Conservation (phyloP, 139 green algal species). For the Chlorella sp. region DNA sequence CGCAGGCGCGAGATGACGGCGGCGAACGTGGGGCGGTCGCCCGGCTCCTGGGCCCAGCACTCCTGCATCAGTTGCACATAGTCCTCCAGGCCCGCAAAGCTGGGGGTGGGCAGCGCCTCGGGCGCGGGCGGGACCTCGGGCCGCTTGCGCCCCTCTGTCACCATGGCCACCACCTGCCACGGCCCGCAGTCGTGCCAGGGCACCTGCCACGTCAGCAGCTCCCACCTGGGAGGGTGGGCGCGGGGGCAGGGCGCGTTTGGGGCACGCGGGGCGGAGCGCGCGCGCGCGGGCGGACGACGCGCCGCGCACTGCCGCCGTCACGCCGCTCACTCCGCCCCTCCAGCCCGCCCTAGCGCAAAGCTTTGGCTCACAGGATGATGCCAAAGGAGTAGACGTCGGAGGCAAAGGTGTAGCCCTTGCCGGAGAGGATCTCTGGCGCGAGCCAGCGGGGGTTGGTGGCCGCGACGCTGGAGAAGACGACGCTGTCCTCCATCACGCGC, state of each 20-base stretch:
- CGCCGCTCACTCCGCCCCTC: too few relatives aligned
- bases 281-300: too few relatives aligned
- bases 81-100: constrained; percentile 9
- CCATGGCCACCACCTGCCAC: constrained; percentile 49
- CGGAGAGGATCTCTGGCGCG: constrained; percentile 55
- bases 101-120: constrained; percentile 9
- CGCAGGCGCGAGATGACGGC: constrained; percentile 47
- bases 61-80: constrained; percentile 25
- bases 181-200: constrained; percentile 59
- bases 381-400: constrained; percentile 62
- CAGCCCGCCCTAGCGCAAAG: too few relatives aligned
- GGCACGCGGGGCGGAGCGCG: too few relatives aligned
- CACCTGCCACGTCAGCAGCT: constrained; percentile 82
- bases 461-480: constrained; percentile 48
- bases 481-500: constrained; percentile 56
- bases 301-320: too few relatives aligned
- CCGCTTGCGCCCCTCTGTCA: constrained; percentile 15
- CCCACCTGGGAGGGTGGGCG: constrained; percentile 57
- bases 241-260: too few relatives aligned
- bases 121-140: constrained; percentile 7
- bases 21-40: constrained; percentile 59
- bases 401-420: constrained; percentile 48
- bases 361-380: too few relatives aligned
- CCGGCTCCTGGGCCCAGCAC: constrained; percentile 53
- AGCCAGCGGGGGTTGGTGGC: constrained; percentile 61